Conservation (phyloP, 73 alveolate genomes). For the Paramecium biaurelia region DNA sequence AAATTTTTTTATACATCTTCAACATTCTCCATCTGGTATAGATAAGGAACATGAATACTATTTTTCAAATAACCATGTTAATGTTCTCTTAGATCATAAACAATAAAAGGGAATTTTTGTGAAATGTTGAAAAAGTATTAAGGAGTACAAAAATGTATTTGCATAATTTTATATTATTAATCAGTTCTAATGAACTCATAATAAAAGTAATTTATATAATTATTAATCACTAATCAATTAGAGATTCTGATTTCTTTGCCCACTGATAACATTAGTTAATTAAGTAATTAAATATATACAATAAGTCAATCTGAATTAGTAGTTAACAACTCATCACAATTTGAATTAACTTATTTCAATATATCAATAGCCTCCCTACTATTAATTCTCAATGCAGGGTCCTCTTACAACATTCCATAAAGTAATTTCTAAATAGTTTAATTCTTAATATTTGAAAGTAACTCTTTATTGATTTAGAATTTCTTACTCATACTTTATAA, state of each 20-base stretch:
- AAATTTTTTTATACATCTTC: not conserved
- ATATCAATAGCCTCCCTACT: not conserved
- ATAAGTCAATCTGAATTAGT: not conserved
- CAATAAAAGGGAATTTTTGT: constrained; percentile 12
- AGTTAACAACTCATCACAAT: not conserved
- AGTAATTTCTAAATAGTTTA: not conserved
- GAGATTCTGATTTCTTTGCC: not conserved
- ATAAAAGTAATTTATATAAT: not conserved
- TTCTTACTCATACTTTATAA: not conserved
- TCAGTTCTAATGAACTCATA: not conserved
- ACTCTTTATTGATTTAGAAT: not conserved
- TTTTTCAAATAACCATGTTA: constrained; percentile 18
- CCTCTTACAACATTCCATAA: not conserved
- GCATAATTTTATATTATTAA: not conserved
- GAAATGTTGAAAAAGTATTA: constrained; percentile 5
- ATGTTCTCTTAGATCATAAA: constrained; percentile 30
- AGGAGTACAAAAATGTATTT: constrained; percentile 21
- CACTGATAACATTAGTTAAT: not conserved
- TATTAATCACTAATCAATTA: not conserved
- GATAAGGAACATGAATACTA: not conserved
- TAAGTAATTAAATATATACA: not conserved
- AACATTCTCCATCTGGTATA: not conserved
- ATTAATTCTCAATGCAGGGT: not conserved
- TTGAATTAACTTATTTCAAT: not conserved
- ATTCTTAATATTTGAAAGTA: not conserved